phyloP scores from a whole-genome alignment of 371 early-diverging fungal species.

The Basidiobolus meristosporus region DNA sequence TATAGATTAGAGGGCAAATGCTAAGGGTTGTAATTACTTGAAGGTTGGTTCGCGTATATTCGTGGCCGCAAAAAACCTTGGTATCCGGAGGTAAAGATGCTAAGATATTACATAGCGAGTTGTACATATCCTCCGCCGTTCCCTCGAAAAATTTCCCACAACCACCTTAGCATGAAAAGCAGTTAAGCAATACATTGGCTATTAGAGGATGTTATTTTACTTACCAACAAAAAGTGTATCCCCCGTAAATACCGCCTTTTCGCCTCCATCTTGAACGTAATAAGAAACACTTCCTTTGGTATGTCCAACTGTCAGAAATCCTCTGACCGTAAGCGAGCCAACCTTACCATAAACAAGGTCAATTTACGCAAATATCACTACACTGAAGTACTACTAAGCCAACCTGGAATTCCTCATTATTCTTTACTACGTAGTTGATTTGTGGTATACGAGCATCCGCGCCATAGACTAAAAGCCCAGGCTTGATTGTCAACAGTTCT shows the following conservation, averaged over 20 bases:
- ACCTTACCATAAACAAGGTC: too few species aligned
- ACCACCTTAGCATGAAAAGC: too few species aligned
- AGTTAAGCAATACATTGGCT: conserved; percentile 5
- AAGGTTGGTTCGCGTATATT: conserved; percentile 60
- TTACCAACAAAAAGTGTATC: conserved; percentile 12
- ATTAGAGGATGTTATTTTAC: conserved; percentile 2
- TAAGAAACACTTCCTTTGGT: conserved; percentile 78
- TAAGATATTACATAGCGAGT: conserved; percentile 36
- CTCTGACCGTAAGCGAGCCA: conserved; percentile 10
- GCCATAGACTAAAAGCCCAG: conserved; percentile 65
- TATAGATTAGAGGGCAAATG: too few species aligned
- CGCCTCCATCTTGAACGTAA: conserved; percentile 35
- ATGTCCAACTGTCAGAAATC: conserved; percentile 68
- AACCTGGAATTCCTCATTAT: conserved; percentile 58
- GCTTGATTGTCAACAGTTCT: conserved; percentile 29
- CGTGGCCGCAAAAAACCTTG: conserved; percentile 79
- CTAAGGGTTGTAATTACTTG: too few species aligned
- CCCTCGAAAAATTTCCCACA: conserved; percentile 93
- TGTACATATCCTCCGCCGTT: conserved; percentile 61
- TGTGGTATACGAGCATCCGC: conserved; percentile 79
- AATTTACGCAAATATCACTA: not conserved
- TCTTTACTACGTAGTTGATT: conserved; percentile 50
- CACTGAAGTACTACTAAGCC: conserved; percentile 19
- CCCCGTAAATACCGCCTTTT: conserved; percentile 6
- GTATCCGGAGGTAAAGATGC: conserved; percentile 59